Conservation (phyloP, 768 basidiomycete genomes). For the Basidioascus undulatus region DNA sequence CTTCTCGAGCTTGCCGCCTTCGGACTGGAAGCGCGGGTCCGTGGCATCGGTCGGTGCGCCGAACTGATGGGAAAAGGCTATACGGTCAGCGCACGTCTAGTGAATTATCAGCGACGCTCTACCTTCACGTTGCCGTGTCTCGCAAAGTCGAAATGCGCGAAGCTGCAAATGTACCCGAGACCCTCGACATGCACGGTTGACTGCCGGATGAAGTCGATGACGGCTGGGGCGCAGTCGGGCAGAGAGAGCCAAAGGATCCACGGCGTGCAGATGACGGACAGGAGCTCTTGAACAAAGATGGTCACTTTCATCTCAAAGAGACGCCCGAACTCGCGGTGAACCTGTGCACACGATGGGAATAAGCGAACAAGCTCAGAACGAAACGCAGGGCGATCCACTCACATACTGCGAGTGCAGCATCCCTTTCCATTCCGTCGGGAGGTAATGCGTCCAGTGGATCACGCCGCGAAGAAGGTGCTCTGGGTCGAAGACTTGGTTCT, state of each 20-base stretch:
- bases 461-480: conserved; percentile 81
- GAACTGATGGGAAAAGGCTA: conserved; percentile 26
- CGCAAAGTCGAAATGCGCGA: conserved; percentile 95
- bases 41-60: conserved; percentile 34
- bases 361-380: neutral
- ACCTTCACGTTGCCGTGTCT: conserved; percentile 79
- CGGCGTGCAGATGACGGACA: conserved; percentile 80
- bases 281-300: conserved; percentile 64
- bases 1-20: conserved; percentile 85
- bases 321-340: conserved; percentile 73
- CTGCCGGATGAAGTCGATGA: conserved; percentile 95
- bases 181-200: conserved; percentile 94
- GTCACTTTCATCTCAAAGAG: conserved; percentile 81
- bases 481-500: conserved; percentile 79
- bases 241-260: conserved; percentile 84
- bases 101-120: conserved; percentile 7
- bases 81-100: neutral
- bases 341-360: conserved; percentile 23
- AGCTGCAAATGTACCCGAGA: conserved; percentile 87
- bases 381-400: conserved; percentile 4
- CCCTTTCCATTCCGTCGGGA: conserved; percentile 79
- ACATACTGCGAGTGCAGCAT: conserved; percentile 74
- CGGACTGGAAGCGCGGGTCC: conserved; percentile 1
- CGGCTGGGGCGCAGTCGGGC: conserved; percentile 63
- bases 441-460: conserved; percentile 80